Percentiles rank a stretch among this genome's conserved stretches.
Evolutionary conservation across 768 basidiomycete genomes (phyloP).

Genomic region (Leccinum olivaceopallidum): DNA sequence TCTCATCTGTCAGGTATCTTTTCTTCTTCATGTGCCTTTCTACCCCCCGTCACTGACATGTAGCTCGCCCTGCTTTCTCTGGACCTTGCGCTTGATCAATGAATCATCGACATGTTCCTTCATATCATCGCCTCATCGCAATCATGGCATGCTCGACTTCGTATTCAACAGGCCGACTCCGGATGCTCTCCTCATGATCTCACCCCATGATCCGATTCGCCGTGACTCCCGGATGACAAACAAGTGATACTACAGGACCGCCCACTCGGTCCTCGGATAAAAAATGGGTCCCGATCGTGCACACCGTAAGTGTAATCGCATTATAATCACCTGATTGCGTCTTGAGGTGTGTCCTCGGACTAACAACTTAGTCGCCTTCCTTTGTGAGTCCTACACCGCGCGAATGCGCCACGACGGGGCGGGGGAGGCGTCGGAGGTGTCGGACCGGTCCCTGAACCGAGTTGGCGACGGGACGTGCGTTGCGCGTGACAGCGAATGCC

Average conservation of each 20-base stretch:
- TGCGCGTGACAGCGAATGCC: background rate
- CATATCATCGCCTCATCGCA: background rate
- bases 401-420: background rate
- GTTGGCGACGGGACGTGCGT: background rate
- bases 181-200: background rate
- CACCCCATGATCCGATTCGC: background rate
- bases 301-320: background rate
- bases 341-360: too few species aligned
- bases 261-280: background rate
- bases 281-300: background rate
- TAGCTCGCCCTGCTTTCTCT: background rate
- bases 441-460: background rate
- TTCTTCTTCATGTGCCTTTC: background rate
- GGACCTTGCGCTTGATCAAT: background rate
- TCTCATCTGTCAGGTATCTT: background rate
- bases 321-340: background rate
- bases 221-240: background rate
- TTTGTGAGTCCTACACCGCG: background rate
- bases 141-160: background rate
- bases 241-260: background rate
- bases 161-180: background rate
- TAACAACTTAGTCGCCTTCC: background rate
- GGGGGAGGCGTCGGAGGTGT: background rate
- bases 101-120: background rate
- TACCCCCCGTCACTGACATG: background rate